Evolutionary conservation across 2,329 filamentous ascomycete species (phyloP).

Genomic region (Claviceps paspali): DNA sequence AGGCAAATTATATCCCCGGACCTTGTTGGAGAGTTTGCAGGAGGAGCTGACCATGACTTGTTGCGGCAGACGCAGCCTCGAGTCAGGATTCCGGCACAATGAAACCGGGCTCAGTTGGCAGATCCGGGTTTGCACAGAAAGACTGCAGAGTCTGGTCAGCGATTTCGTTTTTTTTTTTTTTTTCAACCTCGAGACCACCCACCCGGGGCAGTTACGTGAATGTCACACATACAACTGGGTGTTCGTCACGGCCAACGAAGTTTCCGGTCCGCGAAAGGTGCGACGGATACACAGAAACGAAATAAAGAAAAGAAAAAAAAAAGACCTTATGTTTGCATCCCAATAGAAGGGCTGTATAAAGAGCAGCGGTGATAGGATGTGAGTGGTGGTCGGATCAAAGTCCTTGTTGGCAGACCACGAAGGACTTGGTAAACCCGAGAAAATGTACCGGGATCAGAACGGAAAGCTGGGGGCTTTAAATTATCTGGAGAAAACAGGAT

Average conservation of each 20-base stretch:
- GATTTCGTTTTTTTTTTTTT: background rate
- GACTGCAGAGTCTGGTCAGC: background rate
- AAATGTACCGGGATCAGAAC: background rate
- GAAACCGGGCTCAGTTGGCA: background rate
- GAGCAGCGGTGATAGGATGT: background rate
- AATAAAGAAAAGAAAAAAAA: background rate
- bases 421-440: background rate
- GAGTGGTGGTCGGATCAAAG: background rate
- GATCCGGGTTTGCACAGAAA: background rate
- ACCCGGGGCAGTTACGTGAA: constrained; percentile 1
- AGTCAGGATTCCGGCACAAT: background rate
- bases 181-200: background rate
- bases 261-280: constrained; percentile 1
- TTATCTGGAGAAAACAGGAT: background rate
- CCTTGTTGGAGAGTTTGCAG: constrained; percentile 1
- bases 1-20: constrained; percentile 2
- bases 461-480: background rate
- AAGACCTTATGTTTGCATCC: constrained; percentile 2
- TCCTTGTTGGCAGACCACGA: background rate
- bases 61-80: background rate
- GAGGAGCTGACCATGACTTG: constrained; percentile 4
- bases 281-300: constrained; percentile 2
- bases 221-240: constrained; percentile 1
- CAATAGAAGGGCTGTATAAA: background rate
- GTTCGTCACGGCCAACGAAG: constrained; percentile 2